Conservation (phyloP, 1,284 basidiomycete genomes). For the Rhodofomes roseus region DNA sequence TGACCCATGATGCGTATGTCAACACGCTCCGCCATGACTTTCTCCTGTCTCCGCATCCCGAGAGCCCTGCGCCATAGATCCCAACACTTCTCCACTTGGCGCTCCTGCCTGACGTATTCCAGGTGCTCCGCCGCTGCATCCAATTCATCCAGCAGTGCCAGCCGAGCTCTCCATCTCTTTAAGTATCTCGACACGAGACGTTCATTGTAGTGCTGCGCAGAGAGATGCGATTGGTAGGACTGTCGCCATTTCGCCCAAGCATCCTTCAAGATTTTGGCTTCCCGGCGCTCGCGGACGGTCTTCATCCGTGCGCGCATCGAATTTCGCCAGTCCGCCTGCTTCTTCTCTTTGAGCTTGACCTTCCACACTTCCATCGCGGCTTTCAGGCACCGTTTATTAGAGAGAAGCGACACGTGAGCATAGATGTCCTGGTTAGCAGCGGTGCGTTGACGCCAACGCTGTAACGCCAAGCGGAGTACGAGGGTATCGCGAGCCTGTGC, state of each 20-base stretch:
- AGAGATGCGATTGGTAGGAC: slow-evolving; percentile 42
- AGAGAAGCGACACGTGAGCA: slow-evolving; percentile 36
- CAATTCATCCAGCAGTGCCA: slow-evolving; percentile 38
- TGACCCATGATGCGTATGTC: slow-evolving; percentile 44
- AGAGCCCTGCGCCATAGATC: slow-evolving; percentile 49
- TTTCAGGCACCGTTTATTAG: slow-evolving; percentile 40
- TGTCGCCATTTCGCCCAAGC: slow-evolving; percentile 64
- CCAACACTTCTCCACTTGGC: slow-evolving; percentile 41
- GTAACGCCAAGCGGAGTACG: slow-evolving; percentile 51
- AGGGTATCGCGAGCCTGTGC: slow-evolving; percentile 54
- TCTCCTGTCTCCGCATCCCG: slow-evolving; percentile 42
- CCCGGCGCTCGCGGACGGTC: slow-evolving; percentile 48
- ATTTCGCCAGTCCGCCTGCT: slow-evolving; percentile 55
- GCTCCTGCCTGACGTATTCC: slow-evolving; percentile 32
- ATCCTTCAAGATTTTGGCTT: slow-evolving; percentile 45
- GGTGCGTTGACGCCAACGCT: slow-evolving; percentile 50
- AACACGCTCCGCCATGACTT: slow-evolving; percentile 37
- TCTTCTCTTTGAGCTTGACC: slow-evolving; percentile 42
- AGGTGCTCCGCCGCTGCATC: slow-evolving; percentile 48
- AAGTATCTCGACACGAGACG: slow-evolving; percentile 42
- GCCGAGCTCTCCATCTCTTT: slow-evolving; percentile 45
- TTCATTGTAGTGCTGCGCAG: slow-evolving; percentile 45
- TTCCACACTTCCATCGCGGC: slow-evolving; percentile 46
- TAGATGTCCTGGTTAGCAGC: slow-evolving; percentile 35
- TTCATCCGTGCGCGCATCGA: slow-evolving; percentile 70